Evolutionary conservation across 192 early-diverging fungal genomes (phyloP).

Genomic region (Dimargaris verticillata): DNA sequence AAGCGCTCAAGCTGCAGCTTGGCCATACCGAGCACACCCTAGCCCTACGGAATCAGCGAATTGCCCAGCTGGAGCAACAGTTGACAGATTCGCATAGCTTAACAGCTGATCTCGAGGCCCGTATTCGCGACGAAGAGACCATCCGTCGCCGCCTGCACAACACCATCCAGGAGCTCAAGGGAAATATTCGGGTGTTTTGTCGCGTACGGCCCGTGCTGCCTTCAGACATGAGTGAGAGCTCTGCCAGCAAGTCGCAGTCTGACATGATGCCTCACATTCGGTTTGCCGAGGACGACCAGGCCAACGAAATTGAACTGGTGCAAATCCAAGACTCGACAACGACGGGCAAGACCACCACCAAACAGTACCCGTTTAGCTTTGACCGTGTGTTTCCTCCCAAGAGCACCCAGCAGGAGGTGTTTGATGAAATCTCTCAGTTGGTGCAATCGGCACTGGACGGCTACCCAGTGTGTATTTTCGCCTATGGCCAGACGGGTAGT

Average conservation of each 20-base stretch:
- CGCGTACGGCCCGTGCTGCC: conserved; percentile 62
- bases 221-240: conserved; percentile 10
- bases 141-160: conserved; percentile 77
- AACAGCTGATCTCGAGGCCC: conserved; percentile 34
- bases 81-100: conserved; percentile 20
- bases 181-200: conserved; percentile 96
- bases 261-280: conserved; percentile 25
- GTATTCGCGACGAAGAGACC: conserved; percentile 59
- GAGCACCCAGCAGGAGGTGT: conserved; percentile 59
- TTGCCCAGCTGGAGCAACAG: conserved; percentile 27
- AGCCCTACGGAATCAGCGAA: conserved; percentile 21
- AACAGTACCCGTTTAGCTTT: conserved; percentile 62
- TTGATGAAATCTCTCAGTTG: conserved; percentile 88
- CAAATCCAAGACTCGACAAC: conserved; percentile 19
- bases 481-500: conserved; percentile 92
- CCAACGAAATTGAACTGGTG: conserved; percentile 54
- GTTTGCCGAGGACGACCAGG: conserved; percentile 35
- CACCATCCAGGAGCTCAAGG: conserved; percentile 83
- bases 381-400: conserved; percentile 65
- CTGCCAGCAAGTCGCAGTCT: neutral
- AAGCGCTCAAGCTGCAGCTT: conserved; percentile 14
- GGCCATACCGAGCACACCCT: conserved; percentile 22
- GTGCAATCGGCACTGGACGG: conserved; percentile 92
- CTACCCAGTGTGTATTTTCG: conserved; percentile 95
- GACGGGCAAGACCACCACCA: conserved; percentile 30